phyloP scores from a whole-genome alignment of 2,329 filamentous ascomycete species.

The Zymoseptoria ardabiliae region DNA sequence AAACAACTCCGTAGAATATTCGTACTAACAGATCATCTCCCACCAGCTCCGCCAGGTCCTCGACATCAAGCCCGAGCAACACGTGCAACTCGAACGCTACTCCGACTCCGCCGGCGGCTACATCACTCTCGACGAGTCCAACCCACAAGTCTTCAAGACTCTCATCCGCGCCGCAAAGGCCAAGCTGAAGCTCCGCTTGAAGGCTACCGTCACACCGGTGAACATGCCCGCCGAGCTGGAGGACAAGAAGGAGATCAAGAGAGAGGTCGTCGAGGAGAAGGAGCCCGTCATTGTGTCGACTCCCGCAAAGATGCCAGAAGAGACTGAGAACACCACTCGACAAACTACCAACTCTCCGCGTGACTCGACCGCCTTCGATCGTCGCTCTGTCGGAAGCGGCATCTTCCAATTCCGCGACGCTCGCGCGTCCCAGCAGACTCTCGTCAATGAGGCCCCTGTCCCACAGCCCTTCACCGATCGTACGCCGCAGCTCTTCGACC shows the following conservation, averaged over 20 bases:
- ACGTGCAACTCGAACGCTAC: slow-evolving; percentile 77
- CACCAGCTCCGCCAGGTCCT: slow-evolving; percentile 63
- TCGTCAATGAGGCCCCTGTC: slow-evolving; percentile 30
- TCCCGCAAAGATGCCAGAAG: not conserved
- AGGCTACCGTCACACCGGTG: slow-evolving; percentile 28
- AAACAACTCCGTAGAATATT: slow-evolving; percentile 1
- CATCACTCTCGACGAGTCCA: slow-evolving; percentile 69
- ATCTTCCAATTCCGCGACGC: slow-evolving; percentile 34
- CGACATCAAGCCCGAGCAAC: slow-evolving; percentile 53
- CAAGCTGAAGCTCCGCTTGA: slow-evolving; percentile 92
- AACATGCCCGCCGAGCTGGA: slow-evolving; percentile 11
- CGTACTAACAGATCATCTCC: not conserved
- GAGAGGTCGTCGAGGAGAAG: slow-evolving; percentile 13
- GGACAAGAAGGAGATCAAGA: slow-evolving; percentile 11
- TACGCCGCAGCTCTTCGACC: slow-evolving; percentile 19
- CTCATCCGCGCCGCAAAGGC: slow-evolving; percentile 94
- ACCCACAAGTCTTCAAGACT: slow-evolving; percentile 86
- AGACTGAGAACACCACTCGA: not conserved
- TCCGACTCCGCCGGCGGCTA: slow-evolving; percentile 84
- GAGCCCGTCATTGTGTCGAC: slow-evolving; percentile 14
- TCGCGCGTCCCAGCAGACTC: slow-evolving; percentile 25
- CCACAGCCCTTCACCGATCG: slow-evolving; percentile 33
- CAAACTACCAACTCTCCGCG: slow-evolving; percentile 6
- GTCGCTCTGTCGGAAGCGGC: slow-evolving; percentile 28
- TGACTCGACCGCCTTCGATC: slow-evolving; percentile 22